Percentiles rank a stretch among this genome's conserved stretches.
phyloP scores from a whole-genome alignment of 345 rosid genomes.

The Brassica cretica region DNA sequence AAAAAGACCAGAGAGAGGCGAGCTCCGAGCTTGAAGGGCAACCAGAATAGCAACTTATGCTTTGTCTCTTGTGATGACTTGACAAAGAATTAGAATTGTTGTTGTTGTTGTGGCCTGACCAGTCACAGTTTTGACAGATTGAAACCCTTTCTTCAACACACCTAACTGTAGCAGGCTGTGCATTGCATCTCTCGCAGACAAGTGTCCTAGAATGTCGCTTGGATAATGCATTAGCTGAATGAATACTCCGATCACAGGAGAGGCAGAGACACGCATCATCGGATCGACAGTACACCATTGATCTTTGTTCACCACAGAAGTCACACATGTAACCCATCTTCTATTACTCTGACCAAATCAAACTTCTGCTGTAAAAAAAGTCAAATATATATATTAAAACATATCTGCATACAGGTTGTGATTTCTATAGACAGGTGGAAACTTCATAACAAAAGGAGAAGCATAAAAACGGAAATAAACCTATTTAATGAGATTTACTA shows the following conservation, averaged over 20 bases:
- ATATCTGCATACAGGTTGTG: background rate
- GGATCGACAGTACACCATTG: slow-evolving; percentile 90
- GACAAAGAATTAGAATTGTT: slow-evolving; percentile 40
- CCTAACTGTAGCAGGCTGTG: slow-evolving; percentile 81
- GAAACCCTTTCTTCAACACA: slow-evolving; percentile 76
- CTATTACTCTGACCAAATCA: slow-evolving; percentile 19
- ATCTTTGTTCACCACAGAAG: slow-evolving; percentile 88
- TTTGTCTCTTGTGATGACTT: slow-evolving; percentile 69
- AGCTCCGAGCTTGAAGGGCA: slow-evolving; percentile 91
- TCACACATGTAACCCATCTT: slow-evolving; percentile 92
- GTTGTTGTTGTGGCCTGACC: slow-evolving; percentile 62
- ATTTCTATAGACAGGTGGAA: slow-evolving; percentile 14
- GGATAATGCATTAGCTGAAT: slow-evolving; percentile 92
- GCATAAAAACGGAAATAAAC: slow-evolving; percentile 15
- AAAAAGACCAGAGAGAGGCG: slow-evolving; percentile 87
- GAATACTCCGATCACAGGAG: slow-evolving; percentile 92
- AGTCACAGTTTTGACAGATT: slow-evolving; percentile 98
- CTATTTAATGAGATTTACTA: slow-evolving; percentile 28
- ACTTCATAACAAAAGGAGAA: background rate
- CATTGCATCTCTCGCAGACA: slow-evolving; percentile 83
- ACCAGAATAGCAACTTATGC: slow-evolving; percentile 77
- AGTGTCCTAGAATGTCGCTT: slow-evolving; percentile 87
- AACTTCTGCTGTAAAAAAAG: background rate
- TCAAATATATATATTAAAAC: background rate
- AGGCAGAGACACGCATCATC: slow-evolving; percentile 94